Percentiles rank a stretch among this genome's conserved stretches.
phyloP scores from a whole-genome alignment of 2,329 filamentous ascomycete genomes.

The Fusarium multiceps region DNA sequence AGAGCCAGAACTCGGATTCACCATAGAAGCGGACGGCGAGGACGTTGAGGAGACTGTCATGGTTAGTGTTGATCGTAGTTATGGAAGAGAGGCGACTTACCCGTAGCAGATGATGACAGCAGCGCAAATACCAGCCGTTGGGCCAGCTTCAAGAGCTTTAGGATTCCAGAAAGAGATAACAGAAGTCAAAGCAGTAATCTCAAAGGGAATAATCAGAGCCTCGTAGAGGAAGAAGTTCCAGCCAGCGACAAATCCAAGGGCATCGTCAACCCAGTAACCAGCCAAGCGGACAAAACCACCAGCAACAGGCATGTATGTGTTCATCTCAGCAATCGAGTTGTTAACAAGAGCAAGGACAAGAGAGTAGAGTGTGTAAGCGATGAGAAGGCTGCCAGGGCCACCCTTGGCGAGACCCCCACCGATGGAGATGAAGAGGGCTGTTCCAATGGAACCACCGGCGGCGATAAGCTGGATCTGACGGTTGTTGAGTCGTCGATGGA shows the following conservation, averaged over 20 bases:
- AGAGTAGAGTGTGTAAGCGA: conserved; percentile 28
- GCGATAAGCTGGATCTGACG: conserved; percentile 47
- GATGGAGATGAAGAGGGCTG: conserved; percentile 39
- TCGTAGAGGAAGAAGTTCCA: conserved; percentile 52
- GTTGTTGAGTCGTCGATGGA: conserved; percentile 34
- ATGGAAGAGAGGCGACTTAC: conserved; percentile 13
- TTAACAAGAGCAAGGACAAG: conserved; percentile 33
- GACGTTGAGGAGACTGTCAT: conserved; percentile 51
- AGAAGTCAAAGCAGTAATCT: conserved; percentile 62
- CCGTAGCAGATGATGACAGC: conserved; percentile 57
- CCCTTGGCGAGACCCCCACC: conserved; percentile 37
- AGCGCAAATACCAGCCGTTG: conserved; percentile 58
- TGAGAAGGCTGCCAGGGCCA: conserved; percentile 27
- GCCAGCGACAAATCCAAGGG: conserved; percentile 32
- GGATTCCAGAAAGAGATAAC: conserved; percentile 63
- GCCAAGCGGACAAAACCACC: conserved; percentile 34
- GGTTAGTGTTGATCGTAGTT: neutral
- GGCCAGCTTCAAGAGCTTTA: conserved; percentile 47
- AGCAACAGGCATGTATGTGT: conserved; percentile 34
- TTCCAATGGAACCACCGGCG: conserved; percentile 37
- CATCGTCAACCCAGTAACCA: conserved; percentile 35
- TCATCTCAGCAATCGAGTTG: conserved; percentile 39
- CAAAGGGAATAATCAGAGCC: conserved; percentile 62
- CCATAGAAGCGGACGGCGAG: conserved; percentile 57
- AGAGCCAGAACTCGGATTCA: conserved; percentile 59